phyloP scores from a whole-genome alignment of 2,329 filamentous ascomycete genomes.

The Dactylellina haptotyla region DNA sequence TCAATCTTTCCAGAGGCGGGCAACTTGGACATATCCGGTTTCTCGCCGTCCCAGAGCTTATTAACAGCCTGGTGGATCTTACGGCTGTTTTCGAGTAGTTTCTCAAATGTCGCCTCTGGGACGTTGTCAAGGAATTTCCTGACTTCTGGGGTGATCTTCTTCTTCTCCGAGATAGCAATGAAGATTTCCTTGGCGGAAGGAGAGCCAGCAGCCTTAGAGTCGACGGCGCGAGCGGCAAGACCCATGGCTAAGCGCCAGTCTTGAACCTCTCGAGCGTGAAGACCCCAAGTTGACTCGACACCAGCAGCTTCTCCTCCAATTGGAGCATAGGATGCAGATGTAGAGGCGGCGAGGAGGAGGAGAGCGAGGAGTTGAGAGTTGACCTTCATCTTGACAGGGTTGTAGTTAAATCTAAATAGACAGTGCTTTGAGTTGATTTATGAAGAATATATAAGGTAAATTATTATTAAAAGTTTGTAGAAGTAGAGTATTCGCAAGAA shows the following conservation, averaged over 20 bases:
- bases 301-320: neutral
- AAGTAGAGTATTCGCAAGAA: neutral
- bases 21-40: conserved; percentile 14
- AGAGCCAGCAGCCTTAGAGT: neutral
- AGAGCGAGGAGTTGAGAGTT: conserved; percentile 15
- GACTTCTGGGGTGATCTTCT: conserved; percentile 4
- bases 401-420: neutral
- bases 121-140: conserved; percentile 24
- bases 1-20: neutral
- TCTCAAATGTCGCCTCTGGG: conserved; percentile 15
- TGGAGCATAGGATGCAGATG: neutral
- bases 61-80: conserved; percentile 63
- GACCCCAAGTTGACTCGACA: neutral
- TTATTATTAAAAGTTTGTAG: neutral
- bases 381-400: conserved; percentile 40
- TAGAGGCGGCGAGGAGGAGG: conserved; percentile 14
- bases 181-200: conserved; percentile 13
- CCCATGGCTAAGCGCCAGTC: neutral
- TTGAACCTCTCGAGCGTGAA: neutral
- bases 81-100: conserved; percentile 60
- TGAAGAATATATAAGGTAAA: conserved; percentile 6
- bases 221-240: conserved; percentile 6
- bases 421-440: neutral
- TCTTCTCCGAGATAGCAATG: conserved; percentile 10
- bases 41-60: conserved; percentile 60